A percentile compares a stretch with the other conserved stretches of the same genome.
phyloP scores from a whole-genome alignment of 495 filamentous ascomycete genomes.

The Penicillium odoratum region DNA sequence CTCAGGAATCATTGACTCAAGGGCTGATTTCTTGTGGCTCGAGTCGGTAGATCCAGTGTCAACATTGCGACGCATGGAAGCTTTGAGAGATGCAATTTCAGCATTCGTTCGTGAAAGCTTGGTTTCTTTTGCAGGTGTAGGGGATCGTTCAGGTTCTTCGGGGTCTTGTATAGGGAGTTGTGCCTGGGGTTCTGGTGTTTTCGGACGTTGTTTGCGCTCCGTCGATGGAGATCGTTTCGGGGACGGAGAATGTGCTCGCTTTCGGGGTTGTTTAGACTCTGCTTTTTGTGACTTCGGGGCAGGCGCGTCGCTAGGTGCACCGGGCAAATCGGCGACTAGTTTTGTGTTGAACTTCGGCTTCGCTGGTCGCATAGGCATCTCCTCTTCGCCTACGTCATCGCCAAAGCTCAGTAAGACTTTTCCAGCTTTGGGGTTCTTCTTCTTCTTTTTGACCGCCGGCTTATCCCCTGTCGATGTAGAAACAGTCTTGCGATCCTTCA shows the following conservation, averaged over 20 bases:
- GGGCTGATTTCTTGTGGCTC: constrained; percentile 61
- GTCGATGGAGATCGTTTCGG: constrained; percentile 19
- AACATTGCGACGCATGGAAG: constrained; percentile 83
- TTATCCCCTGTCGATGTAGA: constrained; percentile 38
- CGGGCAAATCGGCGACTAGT: constrained; percentile 59
- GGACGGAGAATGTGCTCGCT: constrained; percentile 12
- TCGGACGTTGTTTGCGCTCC: constrained; percentile 28
- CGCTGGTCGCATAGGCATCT: constrained; percentile 60
- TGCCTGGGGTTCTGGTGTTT: constrained; percentile 11
- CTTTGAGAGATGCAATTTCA: constrained; percentile 86
- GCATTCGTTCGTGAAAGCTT: constrained; percentile 77
- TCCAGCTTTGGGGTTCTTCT: constrained; percentile 71
- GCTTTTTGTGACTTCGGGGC: constrained; percentile 12
- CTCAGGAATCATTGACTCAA: constrained; percentile 81
- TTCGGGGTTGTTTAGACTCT: constrained; percentile 9
- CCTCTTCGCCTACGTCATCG: constrained; percentile 71
- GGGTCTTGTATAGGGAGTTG: constrained; percentile 47
- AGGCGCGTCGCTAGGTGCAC: constrained; percentile 19
- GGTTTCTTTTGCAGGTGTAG: constrained; percentile 55
- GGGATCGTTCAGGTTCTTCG: constrained; percentile 49
- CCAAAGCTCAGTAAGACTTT: constrained; percentile 90
- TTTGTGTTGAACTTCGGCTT: constrained; percentile 91
- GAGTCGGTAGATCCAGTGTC: constrained; percentile 55
- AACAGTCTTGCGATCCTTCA: constrained; percentile 64
- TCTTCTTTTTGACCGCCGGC: constrained; percentile 62